Evolutionary conservation across 768 basidiomycete species (phyloP).

Genomic region (Agrocybe pediades): DNA sequence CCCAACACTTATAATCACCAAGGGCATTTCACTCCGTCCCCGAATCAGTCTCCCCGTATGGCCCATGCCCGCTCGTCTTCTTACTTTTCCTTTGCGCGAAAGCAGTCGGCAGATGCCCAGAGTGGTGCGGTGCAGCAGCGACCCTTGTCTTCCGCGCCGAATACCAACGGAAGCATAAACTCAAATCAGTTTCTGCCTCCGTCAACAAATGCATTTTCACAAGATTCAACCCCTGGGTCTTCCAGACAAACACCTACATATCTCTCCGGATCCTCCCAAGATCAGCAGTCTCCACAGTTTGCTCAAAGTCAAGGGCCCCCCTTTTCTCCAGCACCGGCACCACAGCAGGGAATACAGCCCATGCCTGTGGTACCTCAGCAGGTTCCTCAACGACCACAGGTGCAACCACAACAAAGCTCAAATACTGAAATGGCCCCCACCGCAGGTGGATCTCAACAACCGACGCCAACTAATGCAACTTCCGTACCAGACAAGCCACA

Average conservation of each 20-base stretch:
- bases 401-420: slow-evolving; percentile 16
- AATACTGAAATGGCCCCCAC: background rate
- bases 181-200: slow-evolving; percentile 16
- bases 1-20: background rate
- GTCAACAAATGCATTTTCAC: slow-evolving; percentile 11
- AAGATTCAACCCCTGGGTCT: slow-evolving; percentile 2
- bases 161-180: slow-evolving; percentile 3
- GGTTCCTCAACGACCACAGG: slow-evolving; percentile 19
- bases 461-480: background rate
- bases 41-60: slow-evolving; percentile 17
- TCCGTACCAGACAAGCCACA: slow-evolving; percentile 11
- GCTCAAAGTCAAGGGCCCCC: slow-evolving; percentile 6
- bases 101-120: slow-evolving; percentile 31
- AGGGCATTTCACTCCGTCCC: background rate
- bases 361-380: slow-evolving; percentile 11
- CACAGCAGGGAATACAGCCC: slow-evolving; percentile 16
- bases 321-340: slow-evolving; percentile 12
- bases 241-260: background rate
- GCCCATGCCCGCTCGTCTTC: slow-evolving; percentile 60
- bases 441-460: background rate
- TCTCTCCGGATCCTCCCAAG: background rate
- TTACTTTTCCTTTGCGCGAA: slow-evolving; percentile 61
- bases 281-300: slow-evolving; percentile 18
- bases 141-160: slow-evolving; percentile 8
- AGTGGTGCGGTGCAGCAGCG: slow-evolving; percentile 17